Evolutionary conservation across 805 yeast species (phyloP).

Genomic region (Wickerhamomyces alni): DNA sequence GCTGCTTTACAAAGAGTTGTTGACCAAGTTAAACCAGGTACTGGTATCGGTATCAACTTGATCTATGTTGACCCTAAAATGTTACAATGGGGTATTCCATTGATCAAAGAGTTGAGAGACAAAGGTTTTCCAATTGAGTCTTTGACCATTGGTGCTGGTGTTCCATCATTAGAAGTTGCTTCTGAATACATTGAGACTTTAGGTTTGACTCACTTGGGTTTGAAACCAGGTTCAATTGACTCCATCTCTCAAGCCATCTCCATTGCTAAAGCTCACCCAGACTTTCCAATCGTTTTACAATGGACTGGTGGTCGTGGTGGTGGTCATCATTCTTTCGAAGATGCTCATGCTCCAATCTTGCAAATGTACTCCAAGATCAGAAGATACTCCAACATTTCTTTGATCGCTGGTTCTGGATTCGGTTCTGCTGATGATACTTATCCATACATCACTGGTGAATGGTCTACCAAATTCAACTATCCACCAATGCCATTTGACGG

Average conservation of each 20-base stretch:
- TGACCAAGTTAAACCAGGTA: conserved; percentile 67
- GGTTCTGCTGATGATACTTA: conserved; percentile 96
- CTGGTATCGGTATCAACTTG: conserved; percentile 86
- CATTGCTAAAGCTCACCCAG: conserved; percentile 93
- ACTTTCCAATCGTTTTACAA: conserved; percentile 93
- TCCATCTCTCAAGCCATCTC: conserved; percentile 80
- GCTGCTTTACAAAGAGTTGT: conserved; percentile 73
- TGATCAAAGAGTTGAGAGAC: conserved; percentile 81
- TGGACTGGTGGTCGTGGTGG: conserved; percentile 99
- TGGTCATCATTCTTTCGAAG: conserved; percentile 99
- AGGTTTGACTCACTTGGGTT: conserved; percentile 88
- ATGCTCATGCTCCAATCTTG: conserved; percentile 95
- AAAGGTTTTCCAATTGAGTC: conserved; percentile 96
- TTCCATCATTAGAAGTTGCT: conserved; percentile 96
- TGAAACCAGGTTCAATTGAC: conserved; percentile 97
- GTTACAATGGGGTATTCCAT: conserved; percentile 98
- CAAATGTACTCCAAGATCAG: conserved; percentile 95
- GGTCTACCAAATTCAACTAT: conserved; percentile 83
- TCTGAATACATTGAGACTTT: conserved; percentile 90
- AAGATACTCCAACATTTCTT: conserved; percentile 80
- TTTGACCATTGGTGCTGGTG: conserved; percentile 98
- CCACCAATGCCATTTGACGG: conserved; percentile 99
- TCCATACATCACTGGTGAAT: conserved; percentile 94
- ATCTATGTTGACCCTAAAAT: conserved; percentile 95
- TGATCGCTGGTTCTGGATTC: conserved; percentile 97